Percentiles rank a stretch among this genome's conserved stretches.
Evolutionary conservation across 2,329 filamentous ascomycete genomes (phyloP).

Genomic region (Cladophialophora carrionii): DNA sequence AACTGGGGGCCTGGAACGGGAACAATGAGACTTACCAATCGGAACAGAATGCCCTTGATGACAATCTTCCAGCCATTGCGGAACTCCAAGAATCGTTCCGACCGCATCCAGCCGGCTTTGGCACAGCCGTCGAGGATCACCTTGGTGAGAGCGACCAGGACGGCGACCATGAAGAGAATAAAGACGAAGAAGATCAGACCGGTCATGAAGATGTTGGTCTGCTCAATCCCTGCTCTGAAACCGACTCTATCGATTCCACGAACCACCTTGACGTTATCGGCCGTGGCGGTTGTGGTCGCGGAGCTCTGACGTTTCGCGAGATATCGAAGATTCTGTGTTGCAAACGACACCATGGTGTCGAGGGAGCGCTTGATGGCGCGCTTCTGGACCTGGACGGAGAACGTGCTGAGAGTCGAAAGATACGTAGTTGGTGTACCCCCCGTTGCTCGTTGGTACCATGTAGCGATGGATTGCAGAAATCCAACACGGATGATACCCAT

Average conservation of each 20-base stretch:
- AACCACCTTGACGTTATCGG: slow-evolving; percentile 60
- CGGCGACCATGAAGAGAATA: slow-evolving; percentile 74
- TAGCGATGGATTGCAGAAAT: slow-evolving; percentile 88
- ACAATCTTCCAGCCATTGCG: slow-evolving; percentile 91
- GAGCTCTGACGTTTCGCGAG: slow-evolving; percentile 60
- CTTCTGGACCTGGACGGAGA: slow-evolving; percentile 83
- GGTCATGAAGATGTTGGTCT: slow-evolving; percentile 91
- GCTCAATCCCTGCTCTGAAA: slow-evolving; percentile 81
- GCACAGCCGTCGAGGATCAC: slow-evolving; percentile 74
- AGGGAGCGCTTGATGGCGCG: slow-evolving; percentile 50
- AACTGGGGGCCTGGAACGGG: neutral
- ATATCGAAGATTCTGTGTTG: slow-evolving; percentile 32
- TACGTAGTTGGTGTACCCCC: slow-evolving; percentile 81
- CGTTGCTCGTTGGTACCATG: slow-evolving; percentile 94
- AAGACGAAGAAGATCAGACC: slow-evolving; percentile 86
- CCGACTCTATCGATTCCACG: slow-evolving; percentile 87
- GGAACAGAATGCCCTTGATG: slow-evolving; percentile 90
- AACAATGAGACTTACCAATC: slow-evolving; percentile 57
- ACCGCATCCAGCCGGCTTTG: slow-evolving; percentile 76
- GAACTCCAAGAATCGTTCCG: slow-evolving; percentile 88
- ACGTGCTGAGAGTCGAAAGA: slow-evolving; percentile 71
- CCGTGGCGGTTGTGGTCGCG: slow-evolving; percentile 50
- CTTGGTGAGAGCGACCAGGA: slow-evolving; percentile 79
- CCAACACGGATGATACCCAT: slow-evolving; percentile 89
- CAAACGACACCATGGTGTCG: slow-evolving; percentile 41